A percentile compares a stretch with the other conserved stretches of the same genome.
Conservation (phyloP, 164 flowering plant species). For the Litsea cubeba region DNA sequence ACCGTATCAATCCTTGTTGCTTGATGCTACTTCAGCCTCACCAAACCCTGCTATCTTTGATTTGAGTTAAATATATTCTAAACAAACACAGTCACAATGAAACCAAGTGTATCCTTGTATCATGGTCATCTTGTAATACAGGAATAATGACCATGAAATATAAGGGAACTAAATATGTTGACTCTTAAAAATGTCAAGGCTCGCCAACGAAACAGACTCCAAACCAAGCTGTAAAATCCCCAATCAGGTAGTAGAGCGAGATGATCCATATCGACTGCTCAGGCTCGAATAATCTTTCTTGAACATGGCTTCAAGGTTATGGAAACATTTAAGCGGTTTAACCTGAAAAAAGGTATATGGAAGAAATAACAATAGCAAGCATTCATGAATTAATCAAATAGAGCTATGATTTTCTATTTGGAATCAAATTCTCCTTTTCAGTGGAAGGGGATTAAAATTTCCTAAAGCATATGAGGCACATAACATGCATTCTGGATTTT, state of each 20-base stretch:
- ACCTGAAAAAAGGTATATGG: constrained; percentile 35
- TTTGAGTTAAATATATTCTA: no score
- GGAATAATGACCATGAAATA: not conserved
- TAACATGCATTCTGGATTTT: no score
- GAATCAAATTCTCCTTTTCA: no score
- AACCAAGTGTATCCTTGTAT: not conserved
- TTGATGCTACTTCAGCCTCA: no score
- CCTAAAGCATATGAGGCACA: no score
- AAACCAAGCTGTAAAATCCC: not conserved
- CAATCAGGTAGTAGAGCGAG: constrained; percentile 4
- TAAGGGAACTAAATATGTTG: not conserved
- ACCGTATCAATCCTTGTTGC: no score
- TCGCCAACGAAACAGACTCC: not conserved
- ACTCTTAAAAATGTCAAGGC: not conserved
- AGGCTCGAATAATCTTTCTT: constrained; percentile 45
- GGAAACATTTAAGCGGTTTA: constrained; percentile 62
- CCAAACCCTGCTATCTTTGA: no score
- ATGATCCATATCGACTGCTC: constrained; percentile 29
- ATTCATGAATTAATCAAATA: not conserved
- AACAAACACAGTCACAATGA: no score
- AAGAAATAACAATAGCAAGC: constrained; percentile 14
- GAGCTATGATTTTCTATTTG: not conserved
- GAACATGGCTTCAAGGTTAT: constrained; percentile 47
- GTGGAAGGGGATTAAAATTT: no score
- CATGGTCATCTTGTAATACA: not conserved